Conservation (phyloP, 768 basidiomycete genomes). For the Tulasnella sp. region DNA sequence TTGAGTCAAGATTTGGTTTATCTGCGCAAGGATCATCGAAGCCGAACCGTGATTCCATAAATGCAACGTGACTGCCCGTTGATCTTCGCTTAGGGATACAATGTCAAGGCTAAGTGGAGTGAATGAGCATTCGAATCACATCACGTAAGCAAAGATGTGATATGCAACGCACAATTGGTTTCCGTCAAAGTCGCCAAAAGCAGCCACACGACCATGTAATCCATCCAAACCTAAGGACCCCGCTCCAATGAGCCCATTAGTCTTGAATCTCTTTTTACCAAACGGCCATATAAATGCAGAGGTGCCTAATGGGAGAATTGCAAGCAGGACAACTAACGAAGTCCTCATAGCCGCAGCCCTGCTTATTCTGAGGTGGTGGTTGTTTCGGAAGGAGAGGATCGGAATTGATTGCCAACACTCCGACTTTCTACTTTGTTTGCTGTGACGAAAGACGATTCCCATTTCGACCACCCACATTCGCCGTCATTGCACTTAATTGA, state of each 20-base stretch:
- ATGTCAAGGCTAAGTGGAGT: conserved; percentile 53
- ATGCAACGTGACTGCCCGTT: conserved; percentile 61
- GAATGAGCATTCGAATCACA: neutral
- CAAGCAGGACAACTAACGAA: conserved; percentile 2
- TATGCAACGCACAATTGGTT: conserved; percentile 72
- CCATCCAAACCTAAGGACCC: conserved; percentile 65
- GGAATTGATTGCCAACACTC: too few relatives aligned
- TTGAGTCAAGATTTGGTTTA: neutral
- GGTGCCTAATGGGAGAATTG: neutral
- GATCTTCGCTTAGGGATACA: conserved; percentile 59
- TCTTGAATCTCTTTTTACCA: conserved; percentile 68
- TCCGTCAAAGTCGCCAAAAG: conserved; percentile 91
- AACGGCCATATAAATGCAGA: conserved; percentile 59
- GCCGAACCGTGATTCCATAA: conserved; percentile 67
- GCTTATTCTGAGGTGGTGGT: neutral
- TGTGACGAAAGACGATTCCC: conserved; percentile 6
- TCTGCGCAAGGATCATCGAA: neutral
- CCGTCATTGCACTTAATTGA: too few relatives aligned
- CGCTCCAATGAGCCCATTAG: conserved; percentile 66
- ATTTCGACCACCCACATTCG: conserved; percentile 11
- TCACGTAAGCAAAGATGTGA: neutral
- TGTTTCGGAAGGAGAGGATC: neutral
- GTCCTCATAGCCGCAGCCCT: neutral
- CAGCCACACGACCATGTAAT: conserved; percentile 56
- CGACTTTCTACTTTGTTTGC: too few relatives aligned